Evolutionary conservation across 495 filamentous ascomycete species (phyloP).

Genomic region (Pseudoneurospora amorphoporcata): DNA sequence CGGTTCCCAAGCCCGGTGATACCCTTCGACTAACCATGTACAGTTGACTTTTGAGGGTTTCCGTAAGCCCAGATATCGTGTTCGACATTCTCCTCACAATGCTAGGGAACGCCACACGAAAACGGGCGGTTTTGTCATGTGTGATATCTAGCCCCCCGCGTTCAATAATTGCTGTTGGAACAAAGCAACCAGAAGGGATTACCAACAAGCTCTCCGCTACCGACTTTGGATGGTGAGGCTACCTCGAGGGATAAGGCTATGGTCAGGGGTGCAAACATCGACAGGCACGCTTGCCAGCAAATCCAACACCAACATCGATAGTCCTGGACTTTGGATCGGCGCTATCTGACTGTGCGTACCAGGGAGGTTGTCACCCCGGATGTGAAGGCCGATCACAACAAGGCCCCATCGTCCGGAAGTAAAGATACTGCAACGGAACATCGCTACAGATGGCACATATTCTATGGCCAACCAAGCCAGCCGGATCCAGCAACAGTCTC

Average conservation of each 20-base stretch:
- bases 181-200: neutral
- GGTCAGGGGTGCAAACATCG: neutral
- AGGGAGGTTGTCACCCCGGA: neutral
- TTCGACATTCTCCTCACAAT: neutral
- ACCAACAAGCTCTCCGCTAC: neutral
- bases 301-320: neutral
- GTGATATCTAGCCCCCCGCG: neutral
- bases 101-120: neutral
- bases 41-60: neutral
- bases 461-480: slow-evolving; percentile 1
- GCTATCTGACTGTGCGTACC: neutral
- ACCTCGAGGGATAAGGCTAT: neutral
- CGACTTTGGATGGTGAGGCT: neutral
- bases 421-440: neutral
- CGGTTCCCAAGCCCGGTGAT: neutral
- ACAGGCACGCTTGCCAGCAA: neutral
- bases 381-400: neutral
- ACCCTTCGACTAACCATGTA: neutral
- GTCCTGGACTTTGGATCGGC: neutral
- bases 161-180: neutral
- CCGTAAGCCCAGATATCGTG: neutral
- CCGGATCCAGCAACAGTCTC: slow-evolving; percentile 1
- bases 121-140: neutral
- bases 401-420: neutral
- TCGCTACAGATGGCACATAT: neutral